Evolutionary conservation across 768 basidiomycete genomes (phyloP), one percentile per base, ranked within the genome.

Genomic region (Cubamyces sp.): DNA sequence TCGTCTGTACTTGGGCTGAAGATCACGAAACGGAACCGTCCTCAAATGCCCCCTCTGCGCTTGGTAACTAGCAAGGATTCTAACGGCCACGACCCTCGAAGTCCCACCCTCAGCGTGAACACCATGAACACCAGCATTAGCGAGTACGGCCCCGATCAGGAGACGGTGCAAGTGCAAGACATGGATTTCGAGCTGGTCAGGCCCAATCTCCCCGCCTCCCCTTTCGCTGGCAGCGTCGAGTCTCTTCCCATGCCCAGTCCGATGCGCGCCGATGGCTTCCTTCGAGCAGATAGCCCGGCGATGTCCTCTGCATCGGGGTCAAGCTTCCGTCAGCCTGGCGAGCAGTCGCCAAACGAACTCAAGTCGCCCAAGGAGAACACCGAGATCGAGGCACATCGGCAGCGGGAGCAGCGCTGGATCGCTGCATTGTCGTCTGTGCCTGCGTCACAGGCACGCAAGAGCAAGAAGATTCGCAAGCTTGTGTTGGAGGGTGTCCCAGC

Each of bases 171-270:
- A 57, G 87, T 92, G 8, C 77, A 90, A 70, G 88, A 92, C 70
- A 87, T 87, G 79, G 91, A 92, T 66, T 93, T 94, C 65, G 88
- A 92, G 74, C 82, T 92, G 15, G 79, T 93, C 37, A 79, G 83
- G 23, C 91, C 91, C 0, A 79, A 75, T n/a, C 64, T 88, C 12
- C 74, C 82, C 0, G 54, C 47, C 15, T 66, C 68, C 19, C 68
- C 64, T 0, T 62, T 66, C 43, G 60, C 59, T 12, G 59, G 64
- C 23, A 63, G 66, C 42, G 62, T 65, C 28, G 64, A 69, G 23
- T 64, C 60, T 15, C 55, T 65, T 28, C 57, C 60, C 9, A 56
- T 64, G 40, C 70, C 66, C 1, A 69, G 66, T 39, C 68, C 71
- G 16, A 54, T 62, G 15, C 64, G 60, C 9, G 54, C 57, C 2